These are phyloP conservation scores for Nicotiana rustica DNA, from an alignment of 305 asterid genomes.

Conservation along the genomic window DNA sequence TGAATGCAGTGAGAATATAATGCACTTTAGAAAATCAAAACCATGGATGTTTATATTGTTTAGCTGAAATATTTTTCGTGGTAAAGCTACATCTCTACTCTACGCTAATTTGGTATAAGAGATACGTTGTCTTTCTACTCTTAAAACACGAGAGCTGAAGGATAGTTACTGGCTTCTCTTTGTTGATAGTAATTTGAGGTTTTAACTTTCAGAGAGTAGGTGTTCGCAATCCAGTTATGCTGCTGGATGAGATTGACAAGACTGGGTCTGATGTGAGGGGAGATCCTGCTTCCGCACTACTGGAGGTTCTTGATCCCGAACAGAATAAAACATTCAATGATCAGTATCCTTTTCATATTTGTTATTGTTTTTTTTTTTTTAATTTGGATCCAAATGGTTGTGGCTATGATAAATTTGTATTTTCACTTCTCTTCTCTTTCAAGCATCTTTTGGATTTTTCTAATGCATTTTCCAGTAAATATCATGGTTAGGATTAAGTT, in stretches of 20 bases:
- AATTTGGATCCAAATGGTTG: conserved; percentile 26
- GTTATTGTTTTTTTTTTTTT: conserved; percentile 27
- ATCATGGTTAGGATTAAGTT: not conserved
- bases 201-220: conserved; percentile 73
- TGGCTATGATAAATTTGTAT: conserved; percentile 12
- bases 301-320: conserved; percentile 99
- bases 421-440: conserved; percentile 24
- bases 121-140: not conserved
- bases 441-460: conserved; percentile 6
- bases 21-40: conserved; percentile 9
- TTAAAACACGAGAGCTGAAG: not conserved
- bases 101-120: not conserved
- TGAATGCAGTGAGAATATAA: not conserved
- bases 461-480: not conserved
- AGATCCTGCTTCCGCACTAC: conserved; percentile 97
- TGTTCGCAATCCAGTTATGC: conserved; percentile 97
- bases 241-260: conserved; percentile 98
- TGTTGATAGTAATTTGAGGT: conserved; percentile 13
- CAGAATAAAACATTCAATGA: conserved; percentile 96
- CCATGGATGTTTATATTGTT: not conserved
- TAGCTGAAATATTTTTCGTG: not conserved
- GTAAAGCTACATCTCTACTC: not conserved
- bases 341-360: conserved; percentile 78
- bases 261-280: conserved; percentile 99
- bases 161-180: conserved; percentile 14